Percentiles rank a stretch among this genome's conserved stretches.
Evolutionary conservation across 1,139 yeast genomes (phyloP).

Genomic region (Entelexis sorbosivorans): DNA sequence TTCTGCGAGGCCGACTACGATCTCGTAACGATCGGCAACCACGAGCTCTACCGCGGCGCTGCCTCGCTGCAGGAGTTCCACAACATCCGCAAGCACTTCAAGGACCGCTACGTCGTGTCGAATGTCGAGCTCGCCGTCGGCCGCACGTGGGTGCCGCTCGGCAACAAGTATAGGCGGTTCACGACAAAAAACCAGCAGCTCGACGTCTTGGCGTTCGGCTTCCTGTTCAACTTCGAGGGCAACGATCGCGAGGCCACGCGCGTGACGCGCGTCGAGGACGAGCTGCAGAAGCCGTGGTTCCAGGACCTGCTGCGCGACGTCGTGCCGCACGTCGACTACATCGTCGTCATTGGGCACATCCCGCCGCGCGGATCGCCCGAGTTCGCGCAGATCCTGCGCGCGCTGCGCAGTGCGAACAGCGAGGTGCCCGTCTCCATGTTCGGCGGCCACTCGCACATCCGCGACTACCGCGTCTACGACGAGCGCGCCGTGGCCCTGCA

Average conservation of each 20-base stretch:
- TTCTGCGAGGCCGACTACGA: slow-evolving; percentile 65
- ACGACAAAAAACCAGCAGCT: slow-evolving; percentile 44
- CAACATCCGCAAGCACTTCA: slow-evolving; percentile 45
- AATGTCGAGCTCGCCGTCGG: slow-evolving; percentile 59
- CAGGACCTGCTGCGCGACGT: slow-evolving; percentile 45
- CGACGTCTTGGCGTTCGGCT: slow-evolving; percentile 61
- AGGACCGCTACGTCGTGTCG: slow-evolving; percentile 60
- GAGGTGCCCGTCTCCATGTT: slow-evolving; percentile 63
- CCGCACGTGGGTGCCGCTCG: slow-evolving; percentile 48
- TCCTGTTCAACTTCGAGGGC: slow-evolving; percentile 64
- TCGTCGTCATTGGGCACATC: slow-evolving; percentile 68
- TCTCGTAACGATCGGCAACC: slow-evolving; percentile 78
- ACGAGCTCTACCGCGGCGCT: slow-evolving; percentile 70
- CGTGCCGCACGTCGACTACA: slow-evolving; percentile 47
- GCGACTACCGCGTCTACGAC: slow-evolving; percentile 71
- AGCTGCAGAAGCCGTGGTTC: slow-evolving; percentile 59
- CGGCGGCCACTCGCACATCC: slow-evolving; percentile 90
- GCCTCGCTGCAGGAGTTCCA: slow-evolving; percentile 52
- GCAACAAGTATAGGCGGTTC: slow-evolving; percentile 54
- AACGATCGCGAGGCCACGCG: slow-evolving; percentile 59
- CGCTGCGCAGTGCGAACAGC: slow-evolving; percentile 50
- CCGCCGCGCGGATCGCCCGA: slow-evolving; percentile 64
- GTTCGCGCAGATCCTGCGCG: slow-evolving; percentile 37
- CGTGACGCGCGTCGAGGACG: slow-evolving; percentile 53
- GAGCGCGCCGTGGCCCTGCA: slow-evolving; percentile 61